Base-by-base conservation (phyloP, 192 early-diverging fungal species). In the Coemansia sp. region DNA sequence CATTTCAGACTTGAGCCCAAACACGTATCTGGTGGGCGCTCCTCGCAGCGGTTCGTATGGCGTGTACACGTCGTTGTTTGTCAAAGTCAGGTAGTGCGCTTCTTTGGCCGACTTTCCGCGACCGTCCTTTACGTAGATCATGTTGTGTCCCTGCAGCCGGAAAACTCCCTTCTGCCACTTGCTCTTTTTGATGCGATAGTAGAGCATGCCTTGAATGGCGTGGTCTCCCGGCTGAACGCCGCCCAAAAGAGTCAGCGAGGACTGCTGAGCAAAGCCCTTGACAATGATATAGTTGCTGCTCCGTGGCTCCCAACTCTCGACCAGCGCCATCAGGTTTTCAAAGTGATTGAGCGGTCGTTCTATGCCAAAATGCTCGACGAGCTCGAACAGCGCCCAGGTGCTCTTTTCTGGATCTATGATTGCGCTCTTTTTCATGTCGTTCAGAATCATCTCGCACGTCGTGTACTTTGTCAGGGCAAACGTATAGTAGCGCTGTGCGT, bases 301-400 rank as follows among this genome's bases (percentile, higher is more conserved):
- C 84, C 86, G 58, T 74, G 75, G 75, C 71, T 95, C 94, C 96
- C 96, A 98, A 22, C 89, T 85, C 61, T 87, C 87, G 35, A 97
- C 87, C 5, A 96, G 79, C 59, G 90, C 88, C 59, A 92, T 87
- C 9, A 98, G 85, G 15, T 91, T 86, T 73, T 96, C 96, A 91
- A 94, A 98, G 70, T 95, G 92, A 33, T 93, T 86, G 38, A 98
- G 66, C 28, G 95, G 94, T 66, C 96, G 86, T 81, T 98, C 96
- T 54, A 96, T 81, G 39, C 90, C 90, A 79, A 91, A 88, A 67
- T 96, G 88, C 67, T 92, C 91, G 36, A 91, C 88, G 39, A 95
- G 83, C 72, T 98, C 96, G 85, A 98, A 98, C 41, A 98, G 78
- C 5, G 94, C 91, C 94, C 94, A 98, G 4, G 68, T 70, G 69